phyloP scores from a whole-genome alignment of 176 grass and related monocot species.

The Aegilops umbellulata region DNA sequence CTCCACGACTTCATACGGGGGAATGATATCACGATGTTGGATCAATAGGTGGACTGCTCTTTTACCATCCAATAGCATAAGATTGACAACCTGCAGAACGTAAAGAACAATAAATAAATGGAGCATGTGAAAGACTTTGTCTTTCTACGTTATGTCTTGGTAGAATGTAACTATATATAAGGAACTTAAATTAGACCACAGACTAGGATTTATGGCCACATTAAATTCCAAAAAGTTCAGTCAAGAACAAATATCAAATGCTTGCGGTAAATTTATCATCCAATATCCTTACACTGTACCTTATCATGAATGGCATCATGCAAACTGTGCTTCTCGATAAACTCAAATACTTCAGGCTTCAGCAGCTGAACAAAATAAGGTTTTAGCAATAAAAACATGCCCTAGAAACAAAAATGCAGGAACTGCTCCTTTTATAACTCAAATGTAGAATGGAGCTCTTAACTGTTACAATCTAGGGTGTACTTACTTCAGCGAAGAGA shows the following conservation, averaged over 20 bases:
- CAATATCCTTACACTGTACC: slow-evolving; percentile 41
- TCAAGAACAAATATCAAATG: slow-evolving; percentile 6
- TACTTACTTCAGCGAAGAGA: slow-evolving; percentile 93
- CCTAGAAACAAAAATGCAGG: slow-evolving; percentile 11
- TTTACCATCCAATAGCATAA: slow-evolving; percentile 88
- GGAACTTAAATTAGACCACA: background rate
- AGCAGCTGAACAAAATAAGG: slow-evolving; percentile 50
- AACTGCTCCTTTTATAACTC: background rate
- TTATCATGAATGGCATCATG: slow-evolving; percentile 76
- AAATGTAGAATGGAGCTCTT: slow-evolving; percentile 11
- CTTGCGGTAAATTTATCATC: background rate
- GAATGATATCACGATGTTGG: slow-evolving; percentile 80
- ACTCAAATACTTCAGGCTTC: slow-evolving; percentile 84
- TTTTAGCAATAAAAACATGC: slow-evolving; percentile 25
- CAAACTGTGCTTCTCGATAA: slow-evolving; percentile 83
- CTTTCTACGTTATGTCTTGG: background rate
- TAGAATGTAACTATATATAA: slow-evolving; percentile 1
- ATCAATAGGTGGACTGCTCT: slow-evolving; percentile 74
- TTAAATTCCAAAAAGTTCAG: background rate
- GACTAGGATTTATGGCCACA: background rate
- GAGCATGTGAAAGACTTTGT: background rate
- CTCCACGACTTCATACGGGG: slow-evolving; percentile 75
- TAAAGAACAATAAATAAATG: background rate
- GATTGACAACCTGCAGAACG: slow-evolving; percentile 66
- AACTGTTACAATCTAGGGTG: slow-evolving; percentile 19